Evolutionary conservation across 2,329 filamentous ascomycete genomes (phyloP), one percentile per base, ranked within the genome.

Genomic region (Pseudocercospora vitis): DNA sequence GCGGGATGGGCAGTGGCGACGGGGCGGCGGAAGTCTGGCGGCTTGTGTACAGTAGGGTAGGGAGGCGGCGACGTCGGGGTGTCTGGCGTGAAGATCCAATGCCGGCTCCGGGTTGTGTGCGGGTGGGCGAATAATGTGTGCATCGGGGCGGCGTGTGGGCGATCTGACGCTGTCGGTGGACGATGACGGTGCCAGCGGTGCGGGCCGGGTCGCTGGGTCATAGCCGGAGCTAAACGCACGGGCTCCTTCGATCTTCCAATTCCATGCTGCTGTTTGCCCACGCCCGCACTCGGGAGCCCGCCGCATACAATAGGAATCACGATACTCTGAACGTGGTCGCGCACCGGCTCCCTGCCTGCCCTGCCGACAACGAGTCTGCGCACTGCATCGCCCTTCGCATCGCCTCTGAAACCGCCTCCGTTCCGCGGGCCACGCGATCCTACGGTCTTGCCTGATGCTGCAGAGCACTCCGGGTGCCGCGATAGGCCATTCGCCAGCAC

Each of bases 251-350:
- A 28, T 44, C 16, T 24, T 44, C 24, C 40, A 14, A 28, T 21
- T 37, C 47, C 37, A 18, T 16, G 35, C 35, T 11, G 18, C 2
- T 18, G 18, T 40, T 40, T 21, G 11, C 16, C 16, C 35, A 35
- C 31, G 31, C 31, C 31, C 12, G 19, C 35, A 19, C 35, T 11
- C n/a, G n/a, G n/a, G n/a, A n/a, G n/a, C n/a, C 23, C 35, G 18
- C 35, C 19, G 12, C 35, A 19, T 19, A 40, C 35, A 14, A 40
- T 19, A 40, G 3, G 19, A 19, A 40, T 40, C 9, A 19, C 35
- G 12, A 18, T 1, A 14, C 35, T 40, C 35, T 18, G 16, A 49
- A 49, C 47, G 47, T 49, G 47, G 18, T 32, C 47, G 32, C 47
- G 31, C 47, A 14, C 33, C 19, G 37, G 16, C 46, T 23, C 31